Conservation (phyloP, 1,139 yeast species). For the Hyphopichia khmerensis region DNA sequence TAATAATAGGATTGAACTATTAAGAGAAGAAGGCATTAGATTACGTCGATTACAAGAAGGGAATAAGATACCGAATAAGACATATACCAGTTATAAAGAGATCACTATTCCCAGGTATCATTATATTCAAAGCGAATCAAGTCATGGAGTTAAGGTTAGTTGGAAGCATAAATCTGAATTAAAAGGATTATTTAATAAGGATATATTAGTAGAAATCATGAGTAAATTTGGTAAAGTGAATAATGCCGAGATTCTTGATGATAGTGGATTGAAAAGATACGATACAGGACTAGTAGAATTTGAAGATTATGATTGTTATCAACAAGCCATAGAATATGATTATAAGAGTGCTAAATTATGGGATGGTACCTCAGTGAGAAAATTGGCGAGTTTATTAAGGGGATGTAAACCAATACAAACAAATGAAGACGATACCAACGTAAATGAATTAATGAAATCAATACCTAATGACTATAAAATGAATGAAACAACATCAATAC, state of each 20-base stretch:
- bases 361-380: conserved; percentile 47
- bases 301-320: conserved; percentile 20
- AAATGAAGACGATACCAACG: not conserved
- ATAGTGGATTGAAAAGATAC: conserved; percentile 19
- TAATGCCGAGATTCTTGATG: conserved; percentile 9
- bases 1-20: conserved; percentile 18
- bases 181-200: conserved; percentile 26
- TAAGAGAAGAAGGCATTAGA: conserved; percentile 29
- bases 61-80: not conserved
- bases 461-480: too few relatives aligned
- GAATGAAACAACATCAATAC: too few relatives aligned
- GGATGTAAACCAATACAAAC: conserved; percentile 18
- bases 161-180: conserved; percentile 48
- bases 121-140: too few relatives aligned
- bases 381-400: conserved; percentile 47
- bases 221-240: conserved; percentile 42
- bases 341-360: conserved; percentile 44
- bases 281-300: conserved; percentile 39
- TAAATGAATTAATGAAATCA: too few relatives aligned
- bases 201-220: conserved; percentile 41
- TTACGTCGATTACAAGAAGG: conserved; percentile 3
- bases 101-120: not conserved
- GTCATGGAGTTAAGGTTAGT: conserved; percentile 20
- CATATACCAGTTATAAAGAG: not conserved
- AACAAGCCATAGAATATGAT: conserved; percentile 39